Percentiles rank a stretch among this genome's conserved stretches.
These are phyloP conservation scores for Marasmius sp. DNA, from an alignment of 1,284 basidiomycete species.

Conservation along the genomic window DNA sequence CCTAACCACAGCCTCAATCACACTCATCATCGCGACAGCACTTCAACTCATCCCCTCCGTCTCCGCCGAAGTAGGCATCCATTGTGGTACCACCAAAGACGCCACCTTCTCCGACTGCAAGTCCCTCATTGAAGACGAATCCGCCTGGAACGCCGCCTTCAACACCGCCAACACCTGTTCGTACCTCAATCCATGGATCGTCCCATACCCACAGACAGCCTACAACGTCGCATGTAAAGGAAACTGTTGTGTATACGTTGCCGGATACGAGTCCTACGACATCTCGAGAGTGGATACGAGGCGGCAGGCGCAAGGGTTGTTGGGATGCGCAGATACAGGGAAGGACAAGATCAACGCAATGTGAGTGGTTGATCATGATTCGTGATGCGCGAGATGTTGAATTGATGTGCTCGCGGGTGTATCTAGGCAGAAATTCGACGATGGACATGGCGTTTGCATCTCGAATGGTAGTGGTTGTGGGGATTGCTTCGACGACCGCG, in stretches of 20 bases:
- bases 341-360: not conserved
- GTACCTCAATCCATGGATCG: not conserved
- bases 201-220: not conserved
- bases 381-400: not conserved
- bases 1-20: not conserved
- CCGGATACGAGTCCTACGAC: not conserved
- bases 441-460: not conserved
- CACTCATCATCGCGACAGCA: not conserved
- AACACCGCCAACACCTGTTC: not conserved
- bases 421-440: not conserved
- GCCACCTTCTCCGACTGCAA: not conserved
- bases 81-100: not conserved
- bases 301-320: not conserved
- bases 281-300: not conserved
- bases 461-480: not conserved
- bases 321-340: not conserved
- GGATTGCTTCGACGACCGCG: not conserved
- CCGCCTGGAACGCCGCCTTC: not conserved
- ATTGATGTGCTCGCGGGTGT: not conserved
- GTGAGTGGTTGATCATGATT: not conserved
- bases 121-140: not conserved
- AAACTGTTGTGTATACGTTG: not conserved
- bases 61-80: not conserved
- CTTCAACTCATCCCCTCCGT: not conserved
- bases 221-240: not conserved